Base-by-base conservation (phyloP, 2,329 filamentous ascomycete species). In the Penicillium sp. region DNA sequence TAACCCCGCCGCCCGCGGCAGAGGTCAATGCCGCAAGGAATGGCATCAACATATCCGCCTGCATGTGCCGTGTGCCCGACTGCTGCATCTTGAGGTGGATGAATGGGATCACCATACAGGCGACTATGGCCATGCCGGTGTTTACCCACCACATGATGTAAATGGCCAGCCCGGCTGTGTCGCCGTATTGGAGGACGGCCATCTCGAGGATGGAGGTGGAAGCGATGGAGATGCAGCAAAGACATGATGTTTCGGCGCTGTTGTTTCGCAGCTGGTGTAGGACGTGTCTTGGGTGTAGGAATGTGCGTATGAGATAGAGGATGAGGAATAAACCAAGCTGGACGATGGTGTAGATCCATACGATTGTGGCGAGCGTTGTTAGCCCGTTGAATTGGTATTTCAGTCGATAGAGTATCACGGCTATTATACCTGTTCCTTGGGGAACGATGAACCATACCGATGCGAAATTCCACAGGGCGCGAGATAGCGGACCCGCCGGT, bases 131-230 rank as follows among this genome's bases (percentile, higher is more conserved):
- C 39, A 72, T 58, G 2, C 46, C 58, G 3, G 64, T 61, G 21
- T 64, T 61, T 13, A 70, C 61, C 70, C 71, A 74, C 71, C 71
- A 74, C 24, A 74, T 61, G 15, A 71, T 56, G 51, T 65, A 69
- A 5, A 64, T 59, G 21, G 61, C 55, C 8, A 69, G 34, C 3
- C 63, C 62, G 10, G 57, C 54, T 12, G 47, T 43, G 17, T 60
- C 57, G 53, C 63, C 67, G 45, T 65, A 62, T 31, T 60, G 41
- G 5, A 69, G 61, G 2, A 60, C 84, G 62, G 94, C 82, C 51
- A 68, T 61, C 13, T 69, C 55, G 28, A 64, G 60, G 41, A 70
- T 66, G 3, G 62, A 59, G 6, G 63, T 64, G 46, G 64, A 68
- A 2, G 67, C 60, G 49, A 73, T 70, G 24, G 60, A 57, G 45